phyloP scores from a whole-genome alignment of 768 basidiomycete species.

The Lentinula detonsa region DNA sequence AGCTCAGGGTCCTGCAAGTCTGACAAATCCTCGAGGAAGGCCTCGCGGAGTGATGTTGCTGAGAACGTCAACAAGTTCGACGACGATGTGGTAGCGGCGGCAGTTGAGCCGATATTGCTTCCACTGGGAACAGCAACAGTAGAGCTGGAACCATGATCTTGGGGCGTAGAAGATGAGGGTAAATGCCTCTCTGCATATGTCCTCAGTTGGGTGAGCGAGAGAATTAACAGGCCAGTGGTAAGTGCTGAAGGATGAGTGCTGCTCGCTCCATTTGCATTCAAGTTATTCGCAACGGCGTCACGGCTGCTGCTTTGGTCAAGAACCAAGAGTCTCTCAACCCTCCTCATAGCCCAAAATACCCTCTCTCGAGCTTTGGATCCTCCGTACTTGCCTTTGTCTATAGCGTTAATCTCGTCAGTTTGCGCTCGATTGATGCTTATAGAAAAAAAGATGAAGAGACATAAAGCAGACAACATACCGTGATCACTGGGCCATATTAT shows the following conservation, averaged over 20 bases:
- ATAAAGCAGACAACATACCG: not conserved
- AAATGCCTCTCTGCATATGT: conserved; percentile 53
- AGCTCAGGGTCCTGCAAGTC: conserved; percentile 76
- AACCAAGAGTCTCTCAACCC: conserved; percentile 8
- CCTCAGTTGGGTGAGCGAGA: conserved; percentile 65
- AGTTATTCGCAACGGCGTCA: conserved; percentile 44
- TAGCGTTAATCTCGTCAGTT: not conserved
- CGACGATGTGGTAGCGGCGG: not conserved
- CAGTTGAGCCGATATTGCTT: not conserved
- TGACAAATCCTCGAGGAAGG: conserved; percentile 80
- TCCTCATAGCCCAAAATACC: conserved; percentile 75
- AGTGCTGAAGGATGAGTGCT: conserved; percentile 36
- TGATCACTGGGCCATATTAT: conserved; percentile 22
- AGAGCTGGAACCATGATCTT: not conserved
- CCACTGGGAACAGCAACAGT: not conserved
- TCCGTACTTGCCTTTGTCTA: conserved; percentile 47
- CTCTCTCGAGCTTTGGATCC: conserved; percentile 45
- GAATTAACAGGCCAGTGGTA: conserved; percentile 67
- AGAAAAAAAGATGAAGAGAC: no score
- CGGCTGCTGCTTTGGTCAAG: not conserved
- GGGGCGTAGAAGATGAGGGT: conserved; percentile 24
- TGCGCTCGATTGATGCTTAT: not conserved
- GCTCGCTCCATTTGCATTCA: not conserved
- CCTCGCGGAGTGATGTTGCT: conserved; percentile 55
- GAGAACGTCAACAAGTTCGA: not conserved